Evolutionary conservation across 164 flowering plant genomes (phyloP).

Genomic region (Stephania yunnanensis): DNA sequence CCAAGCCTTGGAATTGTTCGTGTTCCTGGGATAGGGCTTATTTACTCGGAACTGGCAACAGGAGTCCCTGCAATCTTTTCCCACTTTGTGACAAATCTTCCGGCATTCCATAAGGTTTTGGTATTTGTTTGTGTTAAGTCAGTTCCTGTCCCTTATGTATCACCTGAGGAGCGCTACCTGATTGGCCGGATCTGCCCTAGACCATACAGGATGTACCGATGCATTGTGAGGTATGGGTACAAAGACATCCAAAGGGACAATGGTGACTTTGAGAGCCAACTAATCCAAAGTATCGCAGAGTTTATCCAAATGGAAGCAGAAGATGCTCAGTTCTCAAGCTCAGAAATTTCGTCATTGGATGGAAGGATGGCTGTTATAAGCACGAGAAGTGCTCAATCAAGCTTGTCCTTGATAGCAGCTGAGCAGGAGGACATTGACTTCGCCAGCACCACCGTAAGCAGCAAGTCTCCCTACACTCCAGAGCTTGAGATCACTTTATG

Average conservation of each 20-base stretch:
- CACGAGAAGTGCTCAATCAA: slow-evolving; percentile 19
- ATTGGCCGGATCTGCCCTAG: slow-evolving; percentile 83
- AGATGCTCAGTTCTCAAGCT: slow-evolving; percentile 40
- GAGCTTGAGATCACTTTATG: slow-evolving; percentile 28
- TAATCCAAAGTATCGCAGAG: slow-evolving; percentile 75
- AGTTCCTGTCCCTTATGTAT: slow-evolving; percentile 79
- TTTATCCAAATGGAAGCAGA: slow-evolving; percentile 87
- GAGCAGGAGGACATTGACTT: slow-evolving; percentile 19
- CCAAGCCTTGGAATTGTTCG: slow-evolving; percentile 89
- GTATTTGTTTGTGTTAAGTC: slow-evolving; percentile 89
- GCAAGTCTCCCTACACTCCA: slow-evolving; percentile 34
- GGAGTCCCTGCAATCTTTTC: slow-evolving; percentile 89
- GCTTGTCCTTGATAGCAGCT: slow-evolving; percentile 24
- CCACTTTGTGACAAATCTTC: slow-evolving; percentile 87
- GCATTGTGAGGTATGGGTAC: slow-evolving; percentile 89
- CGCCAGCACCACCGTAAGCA: slow-evolving; percentile 17
- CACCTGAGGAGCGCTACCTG: slow-evolving; percentile 80
- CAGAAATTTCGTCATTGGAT: slow-evolving; percentile 32
- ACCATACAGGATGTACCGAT: slow-evolving; percentile 81
- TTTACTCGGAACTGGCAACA: slow-evolving; percentile 81
- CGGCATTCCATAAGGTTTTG: slow-evolving; percentile 77
- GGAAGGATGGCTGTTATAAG: slow-evolving; percentile 51
- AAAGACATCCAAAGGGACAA: slow-evolving; percentile 72
- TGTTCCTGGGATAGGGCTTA: slow-evolving; percentile 87
- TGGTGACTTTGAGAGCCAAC: slow-evolving; percentile 71